Base-by-base conservation (phyloP, 176 grass and related monocot species). In the Pontederia paniculata region DNA sequence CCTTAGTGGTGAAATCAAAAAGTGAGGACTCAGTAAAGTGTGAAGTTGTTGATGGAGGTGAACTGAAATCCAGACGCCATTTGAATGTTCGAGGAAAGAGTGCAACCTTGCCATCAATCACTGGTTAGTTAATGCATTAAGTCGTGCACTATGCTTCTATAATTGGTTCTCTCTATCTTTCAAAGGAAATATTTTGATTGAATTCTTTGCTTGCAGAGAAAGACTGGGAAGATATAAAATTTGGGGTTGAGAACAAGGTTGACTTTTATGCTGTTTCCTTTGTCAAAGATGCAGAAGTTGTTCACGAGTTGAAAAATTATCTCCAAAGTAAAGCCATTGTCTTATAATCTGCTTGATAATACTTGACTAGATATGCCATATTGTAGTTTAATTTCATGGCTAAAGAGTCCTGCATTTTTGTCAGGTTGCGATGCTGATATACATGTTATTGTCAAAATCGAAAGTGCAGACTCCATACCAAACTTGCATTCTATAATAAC, bases 181-280 rank as follows among this genome's bases (percentile, higher is more conserved):
- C 28, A 13, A 43, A 48, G 2, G 23, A 46, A 3, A 15, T 11
- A 18, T 8, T 63, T 47, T 63, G 9, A 10, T 63, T 45, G 42
- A 66, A 47, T 60, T 84, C 60, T 44, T 56, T 23, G 58, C 45
- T 55, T 80, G 62, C 83, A 98, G 93, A 98, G 53, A 98, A 98
- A 75, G 93, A 98, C 60, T 98, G 93, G 93, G 93, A 98, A n/a
- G 93, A 98, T 68, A 98, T 98, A 57, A 98, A 91, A 66, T 98
- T 98, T 75, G 93, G 93, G 20, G 93, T 98, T 54, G 93, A 98
- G 52, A 98, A 91, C 61, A 78, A 98, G 70, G 93, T 98, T 61
- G 93, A 98, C 52, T 98, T 81, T 66, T 98, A 98, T 80, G 93
- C 93, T 43, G 93, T 98, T 74, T 98, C 93, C 61, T 98, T 98